These are phyloP conservation scores for Fusarium papillatum DNA, from an alignment of 2,329 filamentous ascomycete species.

Conservation along the genomic window DNA sequence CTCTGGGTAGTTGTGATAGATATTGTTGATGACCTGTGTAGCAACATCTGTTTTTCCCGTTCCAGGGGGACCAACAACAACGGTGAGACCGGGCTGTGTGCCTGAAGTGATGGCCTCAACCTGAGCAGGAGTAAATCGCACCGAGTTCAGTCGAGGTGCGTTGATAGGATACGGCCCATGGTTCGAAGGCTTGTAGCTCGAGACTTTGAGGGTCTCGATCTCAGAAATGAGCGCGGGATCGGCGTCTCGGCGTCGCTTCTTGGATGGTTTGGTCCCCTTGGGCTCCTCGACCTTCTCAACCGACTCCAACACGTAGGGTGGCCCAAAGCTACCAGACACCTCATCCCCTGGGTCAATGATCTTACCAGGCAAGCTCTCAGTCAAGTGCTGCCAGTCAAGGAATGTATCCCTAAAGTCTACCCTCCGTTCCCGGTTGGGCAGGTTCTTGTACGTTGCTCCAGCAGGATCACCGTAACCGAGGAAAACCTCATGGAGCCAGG, in stretches of 20 bases:
- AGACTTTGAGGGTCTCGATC: conserved; percentile 81
- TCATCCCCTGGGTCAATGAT: conserved; percentile 84
- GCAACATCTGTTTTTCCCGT: conserved; percentile 99
- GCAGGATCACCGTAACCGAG: conserved; percentile 96
- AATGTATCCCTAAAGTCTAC: conserved; percentile 97
- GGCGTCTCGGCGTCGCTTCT: conserved; percentile 88
- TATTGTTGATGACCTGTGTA: conserved; percentile 98
- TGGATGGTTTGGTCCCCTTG: conserved; percentile 73
- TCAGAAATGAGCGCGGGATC: conserved; percentile 75
- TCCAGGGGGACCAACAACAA: conserved; percentile 94
- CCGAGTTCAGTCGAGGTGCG: conserved; percentile 82
- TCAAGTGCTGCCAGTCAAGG: conserved; percentile 93
- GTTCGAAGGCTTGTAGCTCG: conserved; percentile 91
- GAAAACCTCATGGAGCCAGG: conserved; percentile 97
- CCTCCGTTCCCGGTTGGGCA: conserved; percentile 82
- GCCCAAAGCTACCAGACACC: conserved; percentile 80
- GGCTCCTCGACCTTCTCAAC: conserved; percentile 66
- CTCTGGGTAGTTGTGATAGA: conserved; percentile 97
- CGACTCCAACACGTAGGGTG: conserved; percentile 88
- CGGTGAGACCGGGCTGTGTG: conserved; percentile 92
- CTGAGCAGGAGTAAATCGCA: conserved; percentile 93
- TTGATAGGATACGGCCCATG: conserved; percentile 92
- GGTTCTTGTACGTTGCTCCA: conserved; percentile 86
- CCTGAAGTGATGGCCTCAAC: conserved; percentile 94
- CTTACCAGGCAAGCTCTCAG: conserved; percentile 91